Evolutionary conservation across 2,329 filamentous ascomycete genomes (phyloP).

Genomic region (Camillea tinctor): DNA sequence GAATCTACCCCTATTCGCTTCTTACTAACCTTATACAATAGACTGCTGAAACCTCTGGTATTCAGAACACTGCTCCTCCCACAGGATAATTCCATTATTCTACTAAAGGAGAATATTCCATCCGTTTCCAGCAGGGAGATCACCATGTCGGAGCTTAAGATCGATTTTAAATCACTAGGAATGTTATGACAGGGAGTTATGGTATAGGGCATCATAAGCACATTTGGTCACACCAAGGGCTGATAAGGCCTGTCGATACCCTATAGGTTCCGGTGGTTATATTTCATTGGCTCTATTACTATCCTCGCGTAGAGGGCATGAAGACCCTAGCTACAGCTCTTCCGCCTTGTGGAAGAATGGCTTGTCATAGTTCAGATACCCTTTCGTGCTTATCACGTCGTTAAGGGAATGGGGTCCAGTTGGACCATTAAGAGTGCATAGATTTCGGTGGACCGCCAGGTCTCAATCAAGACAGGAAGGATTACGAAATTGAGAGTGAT

Average conservation of each 20-base stretch:
- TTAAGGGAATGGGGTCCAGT: background rate
- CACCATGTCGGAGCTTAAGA: background rate
- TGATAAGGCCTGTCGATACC: background rate
- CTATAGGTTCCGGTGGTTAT: background rate
- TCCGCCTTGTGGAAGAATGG: background rate
- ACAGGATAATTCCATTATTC: background rate
- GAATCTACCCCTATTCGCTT: background rate
- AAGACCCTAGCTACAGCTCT: background rate
- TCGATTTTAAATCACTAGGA: background rate
- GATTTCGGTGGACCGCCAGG: background rate
- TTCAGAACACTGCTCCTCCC: background rate
- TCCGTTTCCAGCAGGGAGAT: background rate
- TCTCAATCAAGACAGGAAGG: background rate
- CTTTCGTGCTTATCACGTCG: background rate
- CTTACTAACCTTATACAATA: background rate
- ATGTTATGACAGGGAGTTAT: background rate
- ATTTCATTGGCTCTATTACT: background rate
- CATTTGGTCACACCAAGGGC: background rate
- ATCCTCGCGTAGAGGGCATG: background rate
- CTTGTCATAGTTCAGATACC: background rate
- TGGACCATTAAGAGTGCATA: background rate
- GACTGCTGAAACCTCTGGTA: background rate
- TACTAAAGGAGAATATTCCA: background rate
- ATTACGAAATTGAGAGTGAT: background rate
- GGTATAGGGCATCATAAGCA: background rate